Evolutionary conservation across 2,329 filamentous ascomycete genomes (phyloP).

Genomic region (Paraphoma chrysanthemicola): DNA sequence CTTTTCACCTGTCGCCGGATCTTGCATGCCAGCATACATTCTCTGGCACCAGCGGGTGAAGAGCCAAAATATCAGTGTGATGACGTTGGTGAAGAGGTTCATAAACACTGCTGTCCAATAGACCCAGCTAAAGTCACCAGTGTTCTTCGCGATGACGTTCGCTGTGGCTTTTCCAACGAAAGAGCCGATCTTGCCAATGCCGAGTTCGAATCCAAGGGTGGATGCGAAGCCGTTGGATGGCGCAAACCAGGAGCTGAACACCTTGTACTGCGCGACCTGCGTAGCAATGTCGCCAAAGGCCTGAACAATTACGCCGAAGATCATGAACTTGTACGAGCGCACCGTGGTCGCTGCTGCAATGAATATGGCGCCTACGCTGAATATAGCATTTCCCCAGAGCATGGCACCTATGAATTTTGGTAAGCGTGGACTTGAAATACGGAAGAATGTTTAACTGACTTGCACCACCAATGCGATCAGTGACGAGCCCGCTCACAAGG

Average conservation of each 20-base stretch:
- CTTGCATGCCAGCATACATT: constrained; percentile 56
- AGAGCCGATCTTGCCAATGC: constrained; percentile 66
- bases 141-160: constrained; percentile 65
- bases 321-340: constrained; percentile 67
- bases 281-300: constrained; percentile 69
- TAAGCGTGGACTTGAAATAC: background rate
- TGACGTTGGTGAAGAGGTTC: constrained; percentile 68
- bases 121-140: constrained; percentile 67
- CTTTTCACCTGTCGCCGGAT: constrained; percentile 65
- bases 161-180: constrained; percentile 68
- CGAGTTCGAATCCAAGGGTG: constrained; percentile 66
- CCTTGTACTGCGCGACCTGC: constrained; percentile 69
- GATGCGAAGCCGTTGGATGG: constrained; percentile 68
- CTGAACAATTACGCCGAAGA: constrained; percentile 62
- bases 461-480: constrained; percentile 66
- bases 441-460: constrained; percentile 11
- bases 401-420: constrained; percentile 53
- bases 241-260: constrained; percentile 70
- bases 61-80: constrained; percentile 61
- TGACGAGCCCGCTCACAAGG: constrained; percentile 62
- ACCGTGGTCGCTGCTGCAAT: constrained; percentile 64
- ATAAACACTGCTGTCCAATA: constrained; percentile 69
- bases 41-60: constrained; percentile 62
- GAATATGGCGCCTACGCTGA: constrained; percentile 64
- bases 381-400: constrained; percentile 68